Percentiles rank a stretch among this genome's conserved stretches.
These are phyloP conservation scores for Exidia glandulosa DNA, from an alignment of 768 basidiomycete species.

Conservation along the genomic window DNA sequence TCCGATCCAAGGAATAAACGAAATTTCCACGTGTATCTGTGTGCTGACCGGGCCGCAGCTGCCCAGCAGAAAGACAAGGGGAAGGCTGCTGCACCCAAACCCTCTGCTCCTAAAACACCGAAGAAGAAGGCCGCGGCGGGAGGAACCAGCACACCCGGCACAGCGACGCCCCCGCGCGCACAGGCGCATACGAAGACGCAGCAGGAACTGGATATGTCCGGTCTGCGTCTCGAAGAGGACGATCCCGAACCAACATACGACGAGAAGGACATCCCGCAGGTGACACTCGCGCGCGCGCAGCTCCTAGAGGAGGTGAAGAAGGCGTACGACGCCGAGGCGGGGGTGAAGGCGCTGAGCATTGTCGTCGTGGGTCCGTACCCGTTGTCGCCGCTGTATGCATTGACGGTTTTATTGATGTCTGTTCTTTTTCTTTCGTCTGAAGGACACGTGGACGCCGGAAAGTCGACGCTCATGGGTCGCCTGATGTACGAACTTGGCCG, in stretches of 20 bases:
- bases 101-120: constrained; percentile 25
- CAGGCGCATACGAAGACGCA: constrained; percentile 18
- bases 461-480: constrained; percentile 95
- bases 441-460: constrained; percentile 99
- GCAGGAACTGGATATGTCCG: constrained; percentile 60
- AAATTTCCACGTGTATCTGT: background rate
- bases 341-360: constrained; percentile 66
- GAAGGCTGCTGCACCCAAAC: constrained; percentile 22
- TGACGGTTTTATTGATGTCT: background rate
- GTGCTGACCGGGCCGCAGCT: constrained; percentile 32
- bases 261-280: constrained; percentile 47
- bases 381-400: background rate
- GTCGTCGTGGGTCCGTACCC: constrained; percentile 82
- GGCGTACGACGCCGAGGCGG: constrained; percentile 33
- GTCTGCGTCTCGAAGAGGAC: constrained; percentile 44
- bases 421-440: background rate
- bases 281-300: constrained; percentile 66
- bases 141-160: constrained; percentile 11
- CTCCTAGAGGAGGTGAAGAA: constrained; percentile 68
- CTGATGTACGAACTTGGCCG: constrained; percentile 85
- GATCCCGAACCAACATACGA: constrained; percentile 15
- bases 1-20: background rate
- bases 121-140: constrained; percentile 30
- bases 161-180: background rate
- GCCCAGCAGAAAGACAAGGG: constrained; percentile 74